phyloP scores from a whole-genome alignment of 345 rosid genomes.

The Camelina hispida region DNA sequence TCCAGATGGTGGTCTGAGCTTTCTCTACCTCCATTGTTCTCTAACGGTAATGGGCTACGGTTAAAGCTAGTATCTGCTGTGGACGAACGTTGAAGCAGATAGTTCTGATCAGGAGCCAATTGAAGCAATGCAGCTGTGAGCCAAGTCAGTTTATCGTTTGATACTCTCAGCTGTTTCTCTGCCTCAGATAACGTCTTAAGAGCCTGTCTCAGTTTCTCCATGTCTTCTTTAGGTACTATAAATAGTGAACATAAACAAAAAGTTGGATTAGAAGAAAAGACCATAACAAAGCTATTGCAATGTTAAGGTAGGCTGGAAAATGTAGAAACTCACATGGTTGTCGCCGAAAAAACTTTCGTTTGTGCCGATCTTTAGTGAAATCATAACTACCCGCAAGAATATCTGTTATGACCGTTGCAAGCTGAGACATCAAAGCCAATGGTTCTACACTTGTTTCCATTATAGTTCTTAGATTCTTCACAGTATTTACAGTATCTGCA shows the following conservation, averaged over 20 bases:
- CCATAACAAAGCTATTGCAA: neutral
- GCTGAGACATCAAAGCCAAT: slow-evolving; percentile 98
- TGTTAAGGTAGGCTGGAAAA: neutral
- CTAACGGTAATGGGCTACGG: slow-evolving; percentile 44
- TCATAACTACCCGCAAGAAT: slow-evolving; percentile 94
- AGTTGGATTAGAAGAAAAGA: slow-evolving; percentile 1
- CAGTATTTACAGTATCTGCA: slow-evolving; percentile 98
- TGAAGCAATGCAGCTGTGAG: slow-evolving; percentile 97
- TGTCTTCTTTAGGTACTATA: slow-evolving; percentile 91
- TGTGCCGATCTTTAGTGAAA: slow-evolving; percentile 71
- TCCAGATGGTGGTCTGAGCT: slow-evolving; percentile 44
- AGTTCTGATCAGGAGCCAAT: slow-evolving; percentile 97
- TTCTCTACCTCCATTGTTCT: slow-evolving; percentile 42
- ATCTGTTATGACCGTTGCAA: slow-evolving; percentile 96
- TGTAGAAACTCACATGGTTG: slow-evolving; percentile 71
- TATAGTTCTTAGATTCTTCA: slow-evolving; percentile 86
- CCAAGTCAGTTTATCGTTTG: slow-evolving; percentile 94
- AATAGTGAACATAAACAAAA: neutral
- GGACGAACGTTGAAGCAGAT: slow-evolving; percentile 72
- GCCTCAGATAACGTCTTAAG: slow-evolving; percentile 94
- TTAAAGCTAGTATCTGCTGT: slow-evolving; percentile 67
- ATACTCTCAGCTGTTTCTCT: slow-evolving; percentile 90
- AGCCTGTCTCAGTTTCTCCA: slow-evolving; percentile 97
- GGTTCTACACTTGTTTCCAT: slow-evolving; percentile 99
- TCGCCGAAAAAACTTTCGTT: slow-evolving; percentile 78